These are phyloP conservation scores for Symbiodinium pilosum DNA, from an alignment of 73 alveolate genomes.

Conservation along the genomic window DNA sequence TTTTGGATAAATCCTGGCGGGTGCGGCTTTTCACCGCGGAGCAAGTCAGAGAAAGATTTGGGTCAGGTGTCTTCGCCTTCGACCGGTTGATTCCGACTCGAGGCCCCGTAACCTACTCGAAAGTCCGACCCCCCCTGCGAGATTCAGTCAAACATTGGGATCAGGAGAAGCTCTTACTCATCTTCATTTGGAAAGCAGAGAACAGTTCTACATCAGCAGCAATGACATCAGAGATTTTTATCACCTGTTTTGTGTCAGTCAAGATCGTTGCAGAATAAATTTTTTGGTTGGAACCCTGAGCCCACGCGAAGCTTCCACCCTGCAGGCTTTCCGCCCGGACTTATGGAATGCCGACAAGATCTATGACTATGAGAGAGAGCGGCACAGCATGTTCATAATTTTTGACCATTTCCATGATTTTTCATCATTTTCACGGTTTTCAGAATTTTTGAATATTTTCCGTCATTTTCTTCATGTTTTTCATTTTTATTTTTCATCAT, in stretches of 20 bases:
- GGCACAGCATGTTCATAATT: too few species aligned
- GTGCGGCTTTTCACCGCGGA: not conserved
- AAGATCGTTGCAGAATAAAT: not conserved
- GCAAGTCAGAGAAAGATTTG: not conserved
- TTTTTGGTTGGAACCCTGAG: not conserved
- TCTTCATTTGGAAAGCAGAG: not conserved
- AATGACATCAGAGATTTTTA: too few species aligned
- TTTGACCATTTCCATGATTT: too few species aligned
- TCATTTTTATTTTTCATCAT: too few species aligned
- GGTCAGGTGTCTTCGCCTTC: not conserved
- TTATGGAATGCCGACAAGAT: not conserved
- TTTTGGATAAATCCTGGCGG: not conserved
- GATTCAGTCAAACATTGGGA: not conserved
- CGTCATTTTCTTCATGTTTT: too few species aligned
- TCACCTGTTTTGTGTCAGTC: not conserved
- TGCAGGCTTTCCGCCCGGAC: not conserved
- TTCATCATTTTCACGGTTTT: too few species aligned
- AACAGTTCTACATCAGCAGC: not conserved
- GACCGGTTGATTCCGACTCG: not conserved
- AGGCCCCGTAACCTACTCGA: not conserved
- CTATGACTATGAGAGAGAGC: too few species aligned
- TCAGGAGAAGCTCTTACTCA: not conserved
- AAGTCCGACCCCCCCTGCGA: not conserved
- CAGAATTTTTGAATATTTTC: too few species aligned
- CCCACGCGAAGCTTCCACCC: not conserved